Conservation (phyloP, 495 filamentous ascomycete genomes). For the Lineolata rhizophorae region DNA sequence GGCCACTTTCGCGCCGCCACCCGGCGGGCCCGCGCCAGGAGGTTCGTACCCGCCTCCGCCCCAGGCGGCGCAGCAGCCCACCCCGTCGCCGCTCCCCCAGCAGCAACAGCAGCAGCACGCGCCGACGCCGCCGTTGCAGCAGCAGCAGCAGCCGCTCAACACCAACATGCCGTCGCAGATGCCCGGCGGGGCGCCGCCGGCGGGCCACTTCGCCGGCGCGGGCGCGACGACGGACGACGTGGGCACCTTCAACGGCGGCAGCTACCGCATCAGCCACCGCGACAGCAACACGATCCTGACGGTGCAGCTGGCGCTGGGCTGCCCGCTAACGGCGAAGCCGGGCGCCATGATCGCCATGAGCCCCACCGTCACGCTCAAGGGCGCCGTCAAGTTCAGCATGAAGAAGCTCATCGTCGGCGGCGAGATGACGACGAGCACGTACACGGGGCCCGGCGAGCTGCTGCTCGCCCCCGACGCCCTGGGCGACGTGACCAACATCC, state of each 20-base stretch:
- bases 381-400: slow-evolving; percentile 53
- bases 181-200: slow-evolving; percentile 24
- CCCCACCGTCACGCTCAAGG: slow-evolving; percentile 61
- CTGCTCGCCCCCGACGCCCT: slow-evolving; percentile 59
- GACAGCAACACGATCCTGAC: slow-evolving; percentile 82
- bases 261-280: slow-evolving; percentile 78
- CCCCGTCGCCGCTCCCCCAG: slow-evolving; percentile 3
- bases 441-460: slow-evolving; percentile 79
- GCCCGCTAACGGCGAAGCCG: slow-evolving; percentile 60
- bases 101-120: too few species aligned
- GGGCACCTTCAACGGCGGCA: slow-evolving; percentile 90
- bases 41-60: not conserved
- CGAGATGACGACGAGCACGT: slow-evolving; percentile 60
- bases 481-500: slow-evolving; percentile 70
- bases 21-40: not conserved
- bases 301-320: slow-evolving; percentile 72
- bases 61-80: not conserved
- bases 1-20: not conserved
- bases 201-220: slow-evolving; percentile 36
- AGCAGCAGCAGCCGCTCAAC: slow-evolving; percentile 6
- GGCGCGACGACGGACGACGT: slow-evolving; percentile 48
- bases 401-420: slow-evolving; percentile 72
- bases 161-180: slow-evolving; percentile 9
- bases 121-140: slow-evolving; percentile 4
- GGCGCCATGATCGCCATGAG: slow-evolving; percentile 92